Evolutionary conservation across 768 basidiomycete species (phyloP).

Genomic region (Suillus placidus): DNA sequence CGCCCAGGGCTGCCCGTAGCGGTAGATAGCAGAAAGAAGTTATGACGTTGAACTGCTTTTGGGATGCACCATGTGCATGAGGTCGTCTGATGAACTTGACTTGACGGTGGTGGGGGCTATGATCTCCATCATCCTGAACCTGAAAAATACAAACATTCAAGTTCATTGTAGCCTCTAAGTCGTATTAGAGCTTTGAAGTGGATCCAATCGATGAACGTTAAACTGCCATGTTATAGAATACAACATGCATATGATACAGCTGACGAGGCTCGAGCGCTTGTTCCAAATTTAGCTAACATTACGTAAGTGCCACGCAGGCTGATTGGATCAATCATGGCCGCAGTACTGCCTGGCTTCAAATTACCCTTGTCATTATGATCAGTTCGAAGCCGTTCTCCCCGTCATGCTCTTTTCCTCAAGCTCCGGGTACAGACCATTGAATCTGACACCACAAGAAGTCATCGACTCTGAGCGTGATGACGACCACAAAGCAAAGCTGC

Average conservation of each 20-base stretch:
- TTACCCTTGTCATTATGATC: background rate
- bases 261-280: too few species aligned
- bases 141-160: too few species aligned
- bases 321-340: background rate
- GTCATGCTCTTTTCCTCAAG: background rate
- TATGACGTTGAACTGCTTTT: background rate
- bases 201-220: too few species aligned
- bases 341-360: background rate
- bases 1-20: background rate
- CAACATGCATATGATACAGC: too few species aligned
- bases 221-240: too few species aligned
- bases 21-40: background rate
- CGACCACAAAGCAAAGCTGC: background rate
- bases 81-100: background rate
- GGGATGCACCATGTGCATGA: background rate
- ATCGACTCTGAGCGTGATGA: conserved; percentile 1
- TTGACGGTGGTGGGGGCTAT: too few species aligned
- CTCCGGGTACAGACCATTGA: background rate
- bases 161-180: too few species aligned
- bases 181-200: too few species aligned
- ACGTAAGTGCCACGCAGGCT: background rate
- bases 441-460: background rate
- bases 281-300: too few species aligned
- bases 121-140: too few species aligned
- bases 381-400: background rate